Evolutionary conservation across 2,329 filamentous ascomycete genomes (phyloP).

Genomic region (Plectosphaerella plurivora): DNA sequence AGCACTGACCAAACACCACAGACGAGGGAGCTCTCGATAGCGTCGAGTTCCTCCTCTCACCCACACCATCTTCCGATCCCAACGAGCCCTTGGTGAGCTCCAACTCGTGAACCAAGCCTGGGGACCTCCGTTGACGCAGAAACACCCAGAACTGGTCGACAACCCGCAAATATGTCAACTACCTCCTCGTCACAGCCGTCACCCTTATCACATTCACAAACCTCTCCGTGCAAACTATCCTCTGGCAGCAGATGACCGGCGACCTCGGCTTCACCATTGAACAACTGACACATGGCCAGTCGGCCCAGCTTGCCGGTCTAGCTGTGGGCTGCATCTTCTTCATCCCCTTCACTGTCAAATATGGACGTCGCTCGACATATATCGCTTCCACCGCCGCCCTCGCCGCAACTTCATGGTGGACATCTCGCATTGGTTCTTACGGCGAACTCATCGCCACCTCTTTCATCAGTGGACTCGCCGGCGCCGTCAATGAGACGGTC

Average conservation of each 20-base stretch:
- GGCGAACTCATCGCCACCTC: slow-evolving; percentile 9
- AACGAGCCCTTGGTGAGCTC: slow-evolving; percentile 24
- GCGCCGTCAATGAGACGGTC: slow-evolving; percentile 31
- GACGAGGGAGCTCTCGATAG: slow-evolving; percentile 3
- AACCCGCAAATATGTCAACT: slow-evolving; percentile 24
- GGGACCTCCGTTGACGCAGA: no score
- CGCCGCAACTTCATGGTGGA: slow-evolving; percentile 10
- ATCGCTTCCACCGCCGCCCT: slow-evolving; percentile 13
- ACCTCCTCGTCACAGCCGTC: slow-evolving; percentile 18
- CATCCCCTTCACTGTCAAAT: slow-evolving; percentile 27
- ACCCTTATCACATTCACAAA: slow-evolving; percentile 23
- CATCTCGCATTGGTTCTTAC: slow-evolving; percentile 7
- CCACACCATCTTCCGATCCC: slow-evolving; percentile 15
- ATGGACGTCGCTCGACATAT: slow-evolving; percentile 26
- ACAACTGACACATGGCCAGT: slow-evolving; percentile 20
- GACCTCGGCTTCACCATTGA: slow-evolving; percentile 20
- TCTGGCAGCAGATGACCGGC: slow-evolving; percentile 27
- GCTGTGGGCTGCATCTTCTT: slow-evolving; percentile 27
- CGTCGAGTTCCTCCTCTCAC: slow-evolving; percentile 5
- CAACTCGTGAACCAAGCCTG: no score
- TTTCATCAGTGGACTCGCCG: slow-evolving; percentile 25
- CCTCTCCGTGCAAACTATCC: slow-evolving; percentile 17
- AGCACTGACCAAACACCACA: not conserved
- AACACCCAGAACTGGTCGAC: slow-evolving; percentile 21
- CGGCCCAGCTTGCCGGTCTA: slow-evolving; percentile 23